Percentiles rank a stretch among this genome's conserved stretches.
These are phyloP conservation scores for Colletotrichum melonis DNA, from an alignment of 2,329 filamentous ascomycete genomes.

Conservation along the genomic window DNA sequence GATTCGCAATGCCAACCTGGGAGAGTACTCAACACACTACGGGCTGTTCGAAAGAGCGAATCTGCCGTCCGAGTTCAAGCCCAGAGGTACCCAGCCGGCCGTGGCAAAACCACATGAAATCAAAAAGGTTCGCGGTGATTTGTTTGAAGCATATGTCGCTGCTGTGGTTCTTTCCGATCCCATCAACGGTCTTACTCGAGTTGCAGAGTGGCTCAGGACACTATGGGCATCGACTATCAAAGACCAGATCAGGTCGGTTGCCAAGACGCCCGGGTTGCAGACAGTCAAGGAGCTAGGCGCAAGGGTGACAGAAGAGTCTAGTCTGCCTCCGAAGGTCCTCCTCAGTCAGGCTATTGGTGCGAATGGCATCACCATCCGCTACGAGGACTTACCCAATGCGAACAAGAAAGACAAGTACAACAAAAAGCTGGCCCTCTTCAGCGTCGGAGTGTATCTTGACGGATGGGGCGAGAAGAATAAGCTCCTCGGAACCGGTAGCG, in stretches of 20 bases:
- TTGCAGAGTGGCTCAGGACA: constrained; percentile 77
- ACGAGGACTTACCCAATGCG: constrained; percentile 64
- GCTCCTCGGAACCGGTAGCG: constrained; percentile 72
- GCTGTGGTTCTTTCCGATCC: constrained; percentile 79
- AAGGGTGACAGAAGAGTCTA: background rate
- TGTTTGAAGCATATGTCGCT: constrained; percentile 92
- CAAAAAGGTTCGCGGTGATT: constrained; percentile 82
- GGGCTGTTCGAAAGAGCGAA: constrained; percentile 73
- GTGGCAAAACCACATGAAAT: constrained; percentile 57
- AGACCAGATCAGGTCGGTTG: constrained; percentile 57
- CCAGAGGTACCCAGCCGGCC: constrained; percentile 40
- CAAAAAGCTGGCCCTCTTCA: constrained; percentile 67
- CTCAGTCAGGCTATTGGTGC: constrained; percentile 64
- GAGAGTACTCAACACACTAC: constrained; percentile 76
- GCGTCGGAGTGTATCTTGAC: constrained; percentile 72
- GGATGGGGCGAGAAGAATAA: constrained; percentile 76
- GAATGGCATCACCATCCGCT: constrained; percentile 69
- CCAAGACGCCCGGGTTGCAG: constrained; percentile 23
- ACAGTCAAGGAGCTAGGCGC: constrained; percentile 37
- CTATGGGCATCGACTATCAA: constrained; percentile 78
- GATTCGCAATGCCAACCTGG: constrained; percentile 83
- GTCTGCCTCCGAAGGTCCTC: constrained; percentile 57
- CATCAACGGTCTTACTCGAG: constrained; percentile 68
- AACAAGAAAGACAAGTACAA: constrained; percentile 63
- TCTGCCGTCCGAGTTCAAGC: constrained; percentile 61